Conservation (phyloP, 164 flowering plant species). For the Magnolia kwangsiensis region DNA sequence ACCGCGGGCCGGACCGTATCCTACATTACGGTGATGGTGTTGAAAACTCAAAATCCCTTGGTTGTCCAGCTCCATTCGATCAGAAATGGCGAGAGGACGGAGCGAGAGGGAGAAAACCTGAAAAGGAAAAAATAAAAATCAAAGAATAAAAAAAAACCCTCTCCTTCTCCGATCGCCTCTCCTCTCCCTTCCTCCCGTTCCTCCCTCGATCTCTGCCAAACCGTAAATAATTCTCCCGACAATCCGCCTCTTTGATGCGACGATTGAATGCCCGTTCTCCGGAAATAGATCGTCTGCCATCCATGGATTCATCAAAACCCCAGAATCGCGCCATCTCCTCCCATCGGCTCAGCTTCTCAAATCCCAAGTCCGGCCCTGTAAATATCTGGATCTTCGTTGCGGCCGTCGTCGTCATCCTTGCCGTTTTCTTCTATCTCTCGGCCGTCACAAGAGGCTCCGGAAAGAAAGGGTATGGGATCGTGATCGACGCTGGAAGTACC, state of each 20-base stretch:
- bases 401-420: constrained; percentile 12
- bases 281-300: constrained; percentile 2
- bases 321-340: constrained; percentile 35
- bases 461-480: constrained; percentile 36
- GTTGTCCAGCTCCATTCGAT: neutral
- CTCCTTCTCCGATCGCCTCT: constrained; percentile 17
- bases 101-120: constrained; percentile 10
- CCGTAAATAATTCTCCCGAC: neutral
- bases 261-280: constrained; percentile 44
- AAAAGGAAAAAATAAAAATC: neutral
- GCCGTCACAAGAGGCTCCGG: neutral
- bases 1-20: neutral
- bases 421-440: constrained; percentile 24
- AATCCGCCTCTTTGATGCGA: constrained; percentile 57
- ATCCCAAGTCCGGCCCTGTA: constrained; percentile 18
- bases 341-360: constrained; percentile 20
- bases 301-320: constrained; percentile 59
- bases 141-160: neutral
- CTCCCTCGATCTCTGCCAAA: neutral
- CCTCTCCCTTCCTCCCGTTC: neutral
- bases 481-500: constrained; percentile 94
- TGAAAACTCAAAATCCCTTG: neutral
- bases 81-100: neutral
- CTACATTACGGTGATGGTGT: neutral
- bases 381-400: constrained; percentile 18